Conservation (phyloP, 2,329 filamentous ascomycete genomes). For the Zasmidium angulare region DNA sequence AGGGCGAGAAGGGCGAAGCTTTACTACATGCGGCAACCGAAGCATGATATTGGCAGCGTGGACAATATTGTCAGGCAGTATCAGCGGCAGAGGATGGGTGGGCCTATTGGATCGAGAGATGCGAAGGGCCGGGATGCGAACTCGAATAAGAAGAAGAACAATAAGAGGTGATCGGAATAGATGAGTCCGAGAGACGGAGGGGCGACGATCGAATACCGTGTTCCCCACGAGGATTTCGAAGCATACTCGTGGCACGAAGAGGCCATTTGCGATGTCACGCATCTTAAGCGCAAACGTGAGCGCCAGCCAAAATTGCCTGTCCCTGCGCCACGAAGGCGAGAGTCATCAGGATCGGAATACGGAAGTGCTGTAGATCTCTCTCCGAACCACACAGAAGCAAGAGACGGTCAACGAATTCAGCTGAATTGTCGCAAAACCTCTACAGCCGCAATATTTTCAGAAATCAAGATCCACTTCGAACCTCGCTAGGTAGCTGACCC, state of each 20-base stretch:
- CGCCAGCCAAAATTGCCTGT: no score
- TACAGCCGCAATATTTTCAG: background rate
- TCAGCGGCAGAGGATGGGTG: constrained; percentile 53
- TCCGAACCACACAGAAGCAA: no score
- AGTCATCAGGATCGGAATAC: no score
- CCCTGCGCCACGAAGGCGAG: no score
- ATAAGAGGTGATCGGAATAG: constrained; percentile 28
- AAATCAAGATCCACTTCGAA: background rate
- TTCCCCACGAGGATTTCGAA: background rate
- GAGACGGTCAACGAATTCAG: no score
- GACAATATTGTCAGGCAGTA: constrained; percentile 74
- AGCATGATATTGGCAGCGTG: constrained; percentile 84
- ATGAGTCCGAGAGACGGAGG: no score
- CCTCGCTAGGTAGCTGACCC: background rate
- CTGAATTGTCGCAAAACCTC: background rate
- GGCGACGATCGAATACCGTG: no score
- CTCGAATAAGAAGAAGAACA: constrained; percentile 33
- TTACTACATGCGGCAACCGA: constrained; percentile 86
- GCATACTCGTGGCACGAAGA: no score
- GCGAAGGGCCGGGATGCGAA: constrained; percentile 32
- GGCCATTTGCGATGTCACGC: no score
- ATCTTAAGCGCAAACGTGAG: no score
- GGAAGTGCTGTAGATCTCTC: no score
- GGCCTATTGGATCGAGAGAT: constrained; percentile 24
- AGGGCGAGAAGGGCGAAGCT: constrained; percentile 81